These are phyloP conservation scores for Acer yangbiense DNA, from an alignment of 345 rosid species.

Conservation along the genomic window DNA sequence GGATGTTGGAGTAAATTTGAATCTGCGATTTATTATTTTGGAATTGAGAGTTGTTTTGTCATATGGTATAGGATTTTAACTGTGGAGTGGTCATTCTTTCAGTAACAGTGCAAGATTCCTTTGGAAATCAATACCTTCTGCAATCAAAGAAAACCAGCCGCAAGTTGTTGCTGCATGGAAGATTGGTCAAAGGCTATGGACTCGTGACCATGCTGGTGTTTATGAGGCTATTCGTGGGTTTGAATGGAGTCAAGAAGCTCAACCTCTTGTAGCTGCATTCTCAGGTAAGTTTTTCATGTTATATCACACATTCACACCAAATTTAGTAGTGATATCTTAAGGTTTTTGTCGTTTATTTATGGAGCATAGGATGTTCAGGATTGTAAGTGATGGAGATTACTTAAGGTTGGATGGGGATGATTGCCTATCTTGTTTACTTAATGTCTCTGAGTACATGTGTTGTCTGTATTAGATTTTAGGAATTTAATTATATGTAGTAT, in stretches of 20 bases:
- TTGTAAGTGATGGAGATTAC: background rate
- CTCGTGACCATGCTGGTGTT: conserved; percentile 72
- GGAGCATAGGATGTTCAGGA: background rate
- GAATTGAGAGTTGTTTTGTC: background rate
- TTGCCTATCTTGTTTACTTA: background rate
- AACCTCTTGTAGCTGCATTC: conserved; percentile 66
- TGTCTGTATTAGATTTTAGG: background rate
- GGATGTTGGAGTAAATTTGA: background rate
- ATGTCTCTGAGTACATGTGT: background rate
- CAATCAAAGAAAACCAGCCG: conserved; percentile 66
- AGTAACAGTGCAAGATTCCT: conserved; percentile 63
- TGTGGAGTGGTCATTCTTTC: conserved; percentile 3
- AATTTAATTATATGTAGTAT: background rate
- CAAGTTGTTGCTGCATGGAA: conserved; percentile 77
- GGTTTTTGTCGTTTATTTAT: background rate
- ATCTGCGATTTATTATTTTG: background rate
- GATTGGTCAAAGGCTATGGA: conserved; percentile 87
- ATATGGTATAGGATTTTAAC: background rate
- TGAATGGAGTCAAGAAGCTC: conserved; percentile 77
- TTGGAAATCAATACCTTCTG: conserved; percentile 76
- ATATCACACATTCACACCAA: background rate
- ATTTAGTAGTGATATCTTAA: background rate
- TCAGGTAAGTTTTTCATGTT: conserved; percentile 42
- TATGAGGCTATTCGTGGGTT: conserved; percentile 69
- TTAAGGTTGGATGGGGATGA: background rate